Evolutionary conservation across 2,329 filamentous ascomycete species (phyloP), one percentile per base, ranked within the genome.

Genomic region (Nemania sp.): DNA sequence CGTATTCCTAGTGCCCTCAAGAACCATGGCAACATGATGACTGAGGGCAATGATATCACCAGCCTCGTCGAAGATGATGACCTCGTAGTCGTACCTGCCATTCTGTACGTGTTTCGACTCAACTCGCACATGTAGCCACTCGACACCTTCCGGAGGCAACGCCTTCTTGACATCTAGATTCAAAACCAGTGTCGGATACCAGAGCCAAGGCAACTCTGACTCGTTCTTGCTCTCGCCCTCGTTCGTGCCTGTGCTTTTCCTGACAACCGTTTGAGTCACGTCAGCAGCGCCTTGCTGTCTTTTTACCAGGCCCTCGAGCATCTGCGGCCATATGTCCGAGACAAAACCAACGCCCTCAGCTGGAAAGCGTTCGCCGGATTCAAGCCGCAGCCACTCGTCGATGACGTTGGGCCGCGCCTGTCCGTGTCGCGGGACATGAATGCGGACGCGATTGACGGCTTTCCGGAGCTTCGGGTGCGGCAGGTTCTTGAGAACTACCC

Each of bases 121-220:
- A 14, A 85, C 76, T 22, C 86, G 77, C 31, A 80, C 77, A 66
- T 84, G 87, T 52, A 90, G 66, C 81, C 84, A 90, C 65, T 87
- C 83, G 1, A 83, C 81, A 0, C 87, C 86, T 50, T 81, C 78
- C 26, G 73, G 72, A 0, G 86, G 86, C 45, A 90, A 66, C n/a
- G 76, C 69, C 67, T 88, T 89, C 75, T 90, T 90, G 48, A 90
- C 73, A 62, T 90, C 87, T 34, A 90, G 64, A 68, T 88, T 89
- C 61, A 90, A 67, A 45, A 84, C 69, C 24, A 90, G 67, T 1
- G 86, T 90, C 7, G 85, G 84, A 68, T 86, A 88, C 85, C 85
- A 88, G 62, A 78, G 81, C 61, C 61, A 63, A 6, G 36, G 41
- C 31, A 43, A 1, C 2, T 36, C 28, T n/a, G 12, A 17, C 6